phyloP scores from a whole-genome alignment of 768 basidiomycete species.

The Tulasnella calospora region DNA sequence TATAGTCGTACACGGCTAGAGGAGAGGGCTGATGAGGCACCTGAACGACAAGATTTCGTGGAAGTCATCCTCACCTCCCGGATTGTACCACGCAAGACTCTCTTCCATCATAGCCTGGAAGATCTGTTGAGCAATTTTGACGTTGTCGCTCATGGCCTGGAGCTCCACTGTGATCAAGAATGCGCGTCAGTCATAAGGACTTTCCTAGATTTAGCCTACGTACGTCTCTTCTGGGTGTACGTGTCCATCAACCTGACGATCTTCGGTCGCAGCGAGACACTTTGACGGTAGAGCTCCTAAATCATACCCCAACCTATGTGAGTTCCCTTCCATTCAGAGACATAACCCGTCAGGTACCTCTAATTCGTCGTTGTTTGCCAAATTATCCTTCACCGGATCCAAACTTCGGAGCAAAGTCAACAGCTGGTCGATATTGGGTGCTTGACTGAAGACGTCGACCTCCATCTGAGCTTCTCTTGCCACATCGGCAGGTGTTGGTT shows the following conservation, averaged over 20 bases:
- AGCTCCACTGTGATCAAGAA: slow-evolving; percentile 62
- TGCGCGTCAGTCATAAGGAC: not conserved
- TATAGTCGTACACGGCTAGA: slow-evolving; percentile 23
- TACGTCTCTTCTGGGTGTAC: slow-evolving; percentile 87
- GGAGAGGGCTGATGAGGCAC: slow-evolving; percentile 28
- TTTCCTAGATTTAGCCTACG: slow-evolving; percentile 5
- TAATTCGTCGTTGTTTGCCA: slow-evolving; percentile 89
- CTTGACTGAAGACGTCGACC: slow-evolving; percentile 80
- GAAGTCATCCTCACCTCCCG: slow-evolving; percentile 46
- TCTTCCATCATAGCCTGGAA: slow-evolving; percentile 95
- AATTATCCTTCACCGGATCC: slow-evolving; percentile 74
- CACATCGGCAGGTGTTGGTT: slow-evolving; percentile 70
- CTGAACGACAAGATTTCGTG: not conserved
- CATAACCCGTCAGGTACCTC: slow-evolving; percentile 47
- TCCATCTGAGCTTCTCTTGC: slow-evolving; percentile 82
- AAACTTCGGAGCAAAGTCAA: slow-evolving; percentile 66
- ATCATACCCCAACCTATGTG: not conserved
- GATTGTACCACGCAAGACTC: slow-evolving; percentile 63
- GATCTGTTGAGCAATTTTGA: slow-evolving; percentile 79
- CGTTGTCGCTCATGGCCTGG: slow-evolving; percentile 90
- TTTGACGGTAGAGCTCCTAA: slow-evolving; percentile 84
- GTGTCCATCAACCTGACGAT: slow-evolving; percentile 96
- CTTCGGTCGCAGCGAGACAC: slow-evolving; percentile 86
- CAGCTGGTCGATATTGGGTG: slow-evolving; percentile 75
- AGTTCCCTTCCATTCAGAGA: not conserved